Base-by-base conservation (phyloP, 2,329 filamentous ascomycete genomes). In the Venturia carpophila region DNA sequence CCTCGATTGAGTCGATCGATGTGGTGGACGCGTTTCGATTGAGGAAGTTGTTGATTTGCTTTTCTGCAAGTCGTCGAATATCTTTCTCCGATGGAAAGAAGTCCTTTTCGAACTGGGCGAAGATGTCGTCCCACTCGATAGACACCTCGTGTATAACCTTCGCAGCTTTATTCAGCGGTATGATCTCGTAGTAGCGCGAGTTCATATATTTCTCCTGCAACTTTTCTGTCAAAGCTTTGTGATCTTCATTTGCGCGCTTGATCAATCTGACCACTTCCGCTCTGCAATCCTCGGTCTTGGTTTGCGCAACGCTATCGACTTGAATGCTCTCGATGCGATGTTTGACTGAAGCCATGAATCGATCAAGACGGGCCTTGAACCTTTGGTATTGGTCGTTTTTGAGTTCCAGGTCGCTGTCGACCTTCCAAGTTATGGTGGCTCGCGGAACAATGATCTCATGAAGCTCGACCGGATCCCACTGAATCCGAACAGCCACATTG, bases 21-120 rank as follows among this genome's bases (percentile, higher is more conserved):
- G 91, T 87, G 66, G 89, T 88, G 2, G 91, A 92, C 68, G 92
- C 91, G 70, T 92, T 83, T 66, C 80, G 89, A 73, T 97, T 92
- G 9, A 93, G 85, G 73, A 99, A 99, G 74, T 95, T 96, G 73
- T 90, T 93, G 66, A 99, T 80, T 73, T 99, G 95, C 67, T 97
- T 83, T 66, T 93, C 91, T 15, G 94, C 96, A 67, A 99, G 80
- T 71, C 94, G 87, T 68, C 92, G 85, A 71, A 99, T 96, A 77
- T 99, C 94, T 72, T 96, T 97, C 75, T 99, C 95, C 0, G 93
- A 87, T 0, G 89, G 93, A 71, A 99, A 88, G 77, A 93, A 99
- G 70, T 96, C 90, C 55, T 87, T 85, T 73, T 99, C 95, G 67
- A 99, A 97, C 64, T 94, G 89, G 65, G 86, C 83, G 77, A 99